Percentiles rank a stretch among this genome's conserved stretches.
Evolutionary conservation across 257 asterid species (phyloP).

Genomic region (Plantago major): DNA sequence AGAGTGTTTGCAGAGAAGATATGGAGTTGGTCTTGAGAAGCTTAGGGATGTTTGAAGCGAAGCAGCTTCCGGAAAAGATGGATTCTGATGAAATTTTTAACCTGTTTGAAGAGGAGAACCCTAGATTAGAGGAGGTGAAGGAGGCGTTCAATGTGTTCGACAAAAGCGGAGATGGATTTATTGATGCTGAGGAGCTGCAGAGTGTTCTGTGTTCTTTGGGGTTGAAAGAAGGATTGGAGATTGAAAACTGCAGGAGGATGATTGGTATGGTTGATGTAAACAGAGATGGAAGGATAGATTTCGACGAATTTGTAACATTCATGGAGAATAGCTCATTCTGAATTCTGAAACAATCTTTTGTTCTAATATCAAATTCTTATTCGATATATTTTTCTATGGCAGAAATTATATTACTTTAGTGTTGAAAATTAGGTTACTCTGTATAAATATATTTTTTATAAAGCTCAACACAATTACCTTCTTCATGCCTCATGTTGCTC

Average conservation of each 20-base stretch:
- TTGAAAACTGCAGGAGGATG: constrained; percentile 41
- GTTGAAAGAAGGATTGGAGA: constrained; percentile 24
- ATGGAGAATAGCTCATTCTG: constrained; percentile 23
- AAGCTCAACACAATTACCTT: neutral
- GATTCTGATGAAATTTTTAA: constrained; percentile 25
- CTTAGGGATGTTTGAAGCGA: constrained; percentile 34
- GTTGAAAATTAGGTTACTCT: no score
- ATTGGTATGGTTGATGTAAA: constrained; percentile 29
- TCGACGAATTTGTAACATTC: constrained; percentile 49
- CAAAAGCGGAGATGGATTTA: constrained; percentile 38
- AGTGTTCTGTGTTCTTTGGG: constrained; percentile 32
- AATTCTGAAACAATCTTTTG: constrained; percentile 13
- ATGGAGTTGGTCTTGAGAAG: constrained; percentile 43
- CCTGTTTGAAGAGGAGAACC: constrained; percentile 34
- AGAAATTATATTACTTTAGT: neutral
- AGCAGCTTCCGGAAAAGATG: constrained; percentile 28
- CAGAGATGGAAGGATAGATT: constrained; percentile 44
- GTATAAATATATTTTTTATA: no score
- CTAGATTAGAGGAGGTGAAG: constrained; percentile 36
- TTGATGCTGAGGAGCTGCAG: constrained; percentile 42
- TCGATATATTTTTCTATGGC: neutral
- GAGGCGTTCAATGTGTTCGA: constrained; percentile 44
- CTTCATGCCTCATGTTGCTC: neutral
- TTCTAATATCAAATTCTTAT: neutral
- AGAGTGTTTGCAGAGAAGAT: constrained; percentile 36